phyloP scores from a whole-genome alignment of 345 rosid genomes.

The Moricandia moricandioides region DNA sequence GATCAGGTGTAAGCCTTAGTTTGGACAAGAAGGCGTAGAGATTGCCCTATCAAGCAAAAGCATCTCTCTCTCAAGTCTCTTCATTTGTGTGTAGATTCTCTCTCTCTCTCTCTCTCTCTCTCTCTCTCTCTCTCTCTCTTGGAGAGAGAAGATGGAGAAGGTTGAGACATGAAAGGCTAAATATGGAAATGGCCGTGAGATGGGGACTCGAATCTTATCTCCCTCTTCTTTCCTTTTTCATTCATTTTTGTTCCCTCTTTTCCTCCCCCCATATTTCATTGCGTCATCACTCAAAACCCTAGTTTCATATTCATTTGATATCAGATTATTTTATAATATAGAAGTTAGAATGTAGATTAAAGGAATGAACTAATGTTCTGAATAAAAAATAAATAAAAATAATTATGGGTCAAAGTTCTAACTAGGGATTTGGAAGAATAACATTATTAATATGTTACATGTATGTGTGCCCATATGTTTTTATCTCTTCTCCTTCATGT shows the following conservation, averaged over 20 bases:
- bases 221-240: constrained; percentile 42
- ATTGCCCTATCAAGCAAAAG: constrained; percentile 42
- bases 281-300: constrained; percentile 22
- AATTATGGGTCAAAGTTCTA: neutral
- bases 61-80: constrained; percentile 28
- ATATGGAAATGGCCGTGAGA: constrained; percentile 40
- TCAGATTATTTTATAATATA: neutral
- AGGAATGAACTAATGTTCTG: too few relatives aligned
- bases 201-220: constrained; percentile 40
- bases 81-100: constrained; percentile 24
- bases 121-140: neutral
- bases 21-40: constrained; percentile 32
- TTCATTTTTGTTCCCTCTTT: constrained; percentile 48
- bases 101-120: neutral
- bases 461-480: constrained; percentile 39
- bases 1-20: too few relatives aligned
- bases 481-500: constrained; percentile 23
- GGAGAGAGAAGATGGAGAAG: constrained; percentile 19
- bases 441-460: constrained; percentile 23
- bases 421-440: constrained; percentile 27
- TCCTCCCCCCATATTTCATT: constrained; percentile 18
- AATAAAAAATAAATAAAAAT: too few relatives aligned
- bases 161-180: constrained; percentile 47
- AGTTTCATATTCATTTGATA: neutral
- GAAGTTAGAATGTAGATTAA: too few relatives aligned